Conservation (phyloP, 805 yeast species). For the Nakazawaea ambrosiae region DNA sequence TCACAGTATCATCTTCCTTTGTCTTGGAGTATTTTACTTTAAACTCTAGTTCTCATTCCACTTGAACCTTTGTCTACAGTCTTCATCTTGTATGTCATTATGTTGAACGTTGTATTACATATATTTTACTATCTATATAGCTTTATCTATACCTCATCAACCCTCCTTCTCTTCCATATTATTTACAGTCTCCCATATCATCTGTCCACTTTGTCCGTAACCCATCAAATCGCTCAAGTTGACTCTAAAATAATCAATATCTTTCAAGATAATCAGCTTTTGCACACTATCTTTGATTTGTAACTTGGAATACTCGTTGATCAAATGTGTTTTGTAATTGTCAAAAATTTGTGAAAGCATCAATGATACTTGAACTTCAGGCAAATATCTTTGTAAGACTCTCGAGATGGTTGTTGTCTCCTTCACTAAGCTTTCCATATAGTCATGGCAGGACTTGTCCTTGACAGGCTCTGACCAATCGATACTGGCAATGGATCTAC, state of each 20-base stretch:
- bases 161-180: conserved; percentile 24
- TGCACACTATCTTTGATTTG: conserved; percentile 43
- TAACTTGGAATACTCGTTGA: conserved; percentile 44
- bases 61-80: no score
- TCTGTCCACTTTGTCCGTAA: conserved; percentile 54
- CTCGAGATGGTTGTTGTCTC: conserved; percentile 61
- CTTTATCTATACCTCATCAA: no score
- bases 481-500: conserved; percentile 35
- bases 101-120: no score
- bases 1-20: no score
- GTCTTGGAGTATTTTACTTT: no score
- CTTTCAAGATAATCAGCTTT: conserved; percentile 48
- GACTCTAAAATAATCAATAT: conserved; percentile 58
- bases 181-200: conserved; percentile 55
- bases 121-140: no score
- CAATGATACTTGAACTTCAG: conserved; percentile 37
- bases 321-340: conserved; percentile 48
- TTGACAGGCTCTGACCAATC: conserved; percentile 43
- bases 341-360: conserved; percentile 46
- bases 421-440: conserved; percentile 59
- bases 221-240: conserved; percentile 53
- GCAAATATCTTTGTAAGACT: conserved; percentile 51
- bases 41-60: no score
- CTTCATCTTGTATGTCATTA: no score
- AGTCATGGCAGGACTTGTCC: conserved; percentile 44